phyloP scores from a whole-genome alignment of 129 eudicot genomes.

The carrot (Daucus carota) region DNA sequence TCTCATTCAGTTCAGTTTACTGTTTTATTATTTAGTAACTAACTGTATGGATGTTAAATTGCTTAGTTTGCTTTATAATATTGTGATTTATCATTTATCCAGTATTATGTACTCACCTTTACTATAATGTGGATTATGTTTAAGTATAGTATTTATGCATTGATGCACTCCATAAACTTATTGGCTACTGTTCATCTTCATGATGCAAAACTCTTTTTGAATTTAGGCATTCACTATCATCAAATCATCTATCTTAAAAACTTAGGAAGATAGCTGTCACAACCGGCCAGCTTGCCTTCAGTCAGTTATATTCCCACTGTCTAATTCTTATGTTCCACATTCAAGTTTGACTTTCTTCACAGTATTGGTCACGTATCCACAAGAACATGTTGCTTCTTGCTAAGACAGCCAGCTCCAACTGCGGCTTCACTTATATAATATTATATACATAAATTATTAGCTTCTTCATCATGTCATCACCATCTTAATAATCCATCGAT shows the following conservation, averaged over 20 bases:
- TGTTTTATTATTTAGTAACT: conserved; percentile 11
- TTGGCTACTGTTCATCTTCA: not conserved
- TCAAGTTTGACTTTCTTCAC: not conserved
- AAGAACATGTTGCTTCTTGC: not conserved
- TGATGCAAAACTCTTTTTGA: not conserved
- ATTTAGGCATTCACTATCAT: not conserved
- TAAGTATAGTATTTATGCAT: not conserved
- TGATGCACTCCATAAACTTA: not conserved
- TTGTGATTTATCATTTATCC: not conserved
- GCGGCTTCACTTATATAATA: not conserved
- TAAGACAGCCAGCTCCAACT: not conserved
- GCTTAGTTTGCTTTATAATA: not conserved
- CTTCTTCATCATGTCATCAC: not conserved
- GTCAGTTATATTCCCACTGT: not conserved
- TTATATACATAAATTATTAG: not conserved
- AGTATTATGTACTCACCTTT: not conserved
- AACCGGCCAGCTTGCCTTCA: not conserved
- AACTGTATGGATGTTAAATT: not conserved
- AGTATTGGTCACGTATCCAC: not conserved
- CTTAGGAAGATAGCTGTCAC: not conserved
- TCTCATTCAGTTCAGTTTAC: conserved; percentile 32
- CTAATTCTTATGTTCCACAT: not conserved
- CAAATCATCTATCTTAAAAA: no score
- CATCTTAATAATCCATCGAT: not conserved
- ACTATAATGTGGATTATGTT: not conserved